These are phyloP conservation scores for Mortierella sp. DNA, from an alignment of 371 early-diverging fungal genomes.

Conservation along the genomic window DNA sequence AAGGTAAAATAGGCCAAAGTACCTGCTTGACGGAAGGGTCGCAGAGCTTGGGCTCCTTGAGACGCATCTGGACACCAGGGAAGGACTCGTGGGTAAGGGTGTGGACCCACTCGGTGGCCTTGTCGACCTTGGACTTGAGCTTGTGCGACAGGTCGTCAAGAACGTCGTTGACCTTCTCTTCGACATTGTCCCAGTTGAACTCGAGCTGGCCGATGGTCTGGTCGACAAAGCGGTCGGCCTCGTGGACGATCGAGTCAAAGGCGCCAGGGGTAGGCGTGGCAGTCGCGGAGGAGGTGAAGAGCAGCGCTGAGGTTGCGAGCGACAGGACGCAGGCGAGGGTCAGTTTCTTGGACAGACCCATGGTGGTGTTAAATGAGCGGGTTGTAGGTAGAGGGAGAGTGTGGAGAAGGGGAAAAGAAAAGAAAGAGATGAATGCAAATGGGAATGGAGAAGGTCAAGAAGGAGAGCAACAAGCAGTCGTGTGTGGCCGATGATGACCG, in stretches of 20 bases:
- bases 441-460: background rate
- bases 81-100: conserved; percentile 73
- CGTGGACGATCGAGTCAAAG: conserved; percentile 28
- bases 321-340: conserved; percentile 52
- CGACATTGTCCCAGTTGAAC: conserved; percentile 52
- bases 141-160: conserved; percentile 50
- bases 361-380: background rate
- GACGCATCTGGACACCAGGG: conserved; percentile 79
- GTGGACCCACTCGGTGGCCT: conserved; percentile 58
- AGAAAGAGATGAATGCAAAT: conserved; percentile 10
- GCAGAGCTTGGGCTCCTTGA: conserved; percentile 83
- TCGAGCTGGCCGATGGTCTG: conserved; percentile 42
- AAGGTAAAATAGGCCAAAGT: background rate
- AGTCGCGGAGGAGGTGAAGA: conserved; percentile 31
- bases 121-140: conserved; percentile 40
- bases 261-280: conserved; percentile 37
- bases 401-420: background rate
- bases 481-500: background rate
- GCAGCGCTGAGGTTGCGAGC: conserved; percentile 50
- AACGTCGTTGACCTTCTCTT: conserved; percentile 52
- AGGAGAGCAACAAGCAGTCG: background rate
- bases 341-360: conserved; percentile 52
- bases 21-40: conserved; percentile 84
- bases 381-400: background rate
- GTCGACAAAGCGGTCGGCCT: conserved; percentile 54